Evolutionary conservation across 208 protist species (phyloP).

Genomic region (Leishmania martiniquensis): DNA sequence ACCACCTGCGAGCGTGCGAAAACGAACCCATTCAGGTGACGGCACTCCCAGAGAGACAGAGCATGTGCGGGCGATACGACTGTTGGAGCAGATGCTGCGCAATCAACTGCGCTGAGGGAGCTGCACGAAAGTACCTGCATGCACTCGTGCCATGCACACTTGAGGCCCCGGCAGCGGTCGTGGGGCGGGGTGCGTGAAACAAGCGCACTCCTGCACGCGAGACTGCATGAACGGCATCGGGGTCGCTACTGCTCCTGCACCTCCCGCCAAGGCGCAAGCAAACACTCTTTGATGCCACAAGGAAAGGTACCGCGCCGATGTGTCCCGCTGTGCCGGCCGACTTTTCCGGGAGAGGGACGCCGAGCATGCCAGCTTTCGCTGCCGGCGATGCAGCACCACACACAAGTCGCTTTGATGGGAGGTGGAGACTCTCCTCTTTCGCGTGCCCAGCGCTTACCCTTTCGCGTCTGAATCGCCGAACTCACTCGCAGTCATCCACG

Average conservation of each 20-base stretch:
- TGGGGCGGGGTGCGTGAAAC: background rate
- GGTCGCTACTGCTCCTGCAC: background rate
- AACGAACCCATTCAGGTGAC: background rate
- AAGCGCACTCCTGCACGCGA: background rate
- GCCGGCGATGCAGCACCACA: background rate
- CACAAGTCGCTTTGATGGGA: background rate
- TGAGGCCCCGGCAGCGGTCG: background rate
- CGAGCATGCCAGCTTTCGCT: background rate
- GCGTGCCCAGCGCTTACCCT: background rate
- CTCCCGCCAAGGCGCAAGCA: background rate
- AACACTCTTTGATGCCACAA: no score
- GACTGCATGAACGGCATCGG: background rate
- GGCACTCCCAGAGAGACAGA: background rate
- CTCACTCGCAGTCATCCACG: background rate
- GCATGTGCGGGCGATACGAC: slow-evolving; percentile 14
- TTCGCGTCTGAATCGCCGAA: background rate
- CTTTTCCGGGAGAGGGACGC: background rate
- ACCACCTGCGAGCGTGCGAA: background rate
- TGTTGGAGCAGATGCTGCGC: slow-evolving; percentile 29
- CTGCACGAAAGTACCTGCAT: background rate
- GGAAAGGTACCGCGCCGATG: background rate
- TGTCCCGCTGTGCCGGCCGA: background rate
- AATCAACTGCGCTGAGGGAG: slow-evolving; percentile 14
- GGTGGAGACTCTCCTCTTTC: background rate
- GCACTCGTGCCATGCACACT: background rate